Evolutionary conservation across 139 green algal species (phyloP).

Genomic region (Trebouxia sp.): DNA sequence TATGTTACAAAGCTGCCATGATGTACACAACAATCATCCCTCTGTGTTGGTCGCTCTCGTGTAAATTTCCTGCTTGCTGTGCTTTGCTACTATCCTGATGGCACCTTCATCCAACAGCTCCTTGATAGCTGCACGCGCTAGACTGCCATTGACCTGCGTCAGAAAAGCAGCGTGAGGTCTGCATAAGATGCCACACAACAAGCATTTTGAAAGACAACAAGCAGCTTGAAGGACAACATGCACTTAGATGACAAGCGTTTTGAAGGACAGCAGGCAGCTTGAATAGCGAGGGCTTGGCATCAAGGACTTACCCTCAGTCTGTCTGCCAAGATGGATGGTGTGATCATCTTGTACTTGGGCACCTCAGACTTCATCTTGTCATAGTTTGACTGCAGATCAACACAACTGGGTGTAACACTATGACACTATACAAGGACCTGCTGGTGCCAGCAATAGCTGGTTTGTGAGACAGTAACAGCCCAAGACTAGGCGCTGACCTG

Average conservation of each 20-base stretch:
- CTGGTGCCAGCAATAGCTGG: neutral
- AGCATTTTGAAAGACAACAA: too few species aligned
- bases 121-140: constrained; percentile 89
- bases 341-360: constrained; percentile 99
- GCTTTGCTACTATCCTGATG: constrained; percentile 86
- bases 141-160: constrained; percentile 80
- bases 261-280: neutral
- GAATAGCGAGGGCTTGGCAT: too few species aligned
- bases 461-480: neutral
- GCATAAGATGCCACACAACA: neutral
- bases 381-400: constrained; percentile 78
- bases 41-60: constrained; percentile 75
- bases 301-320: constrained; percentile 66
- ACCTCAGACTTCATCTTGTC: constrained; percentile 97
- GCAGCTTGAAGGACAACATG: too few species aligned
- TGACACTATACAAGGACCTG: neutral
- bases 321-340: constrained; percentile 89
- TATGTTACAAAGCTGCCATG: neutral
- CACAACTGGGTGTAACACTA: neutral
- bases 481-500: constrained; percentile 57
- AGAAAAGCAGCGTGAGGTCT: neutral
- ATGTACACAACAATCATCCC: neutral
- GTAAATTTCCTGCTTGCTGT: constrained; percentile 91
- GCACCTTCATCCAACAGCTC: constrained; percentile 83
- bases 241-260: neutral